Base-by-base conservation (phyloP, 306 rosid genomes). In the Trifolium dubium region DNA sequence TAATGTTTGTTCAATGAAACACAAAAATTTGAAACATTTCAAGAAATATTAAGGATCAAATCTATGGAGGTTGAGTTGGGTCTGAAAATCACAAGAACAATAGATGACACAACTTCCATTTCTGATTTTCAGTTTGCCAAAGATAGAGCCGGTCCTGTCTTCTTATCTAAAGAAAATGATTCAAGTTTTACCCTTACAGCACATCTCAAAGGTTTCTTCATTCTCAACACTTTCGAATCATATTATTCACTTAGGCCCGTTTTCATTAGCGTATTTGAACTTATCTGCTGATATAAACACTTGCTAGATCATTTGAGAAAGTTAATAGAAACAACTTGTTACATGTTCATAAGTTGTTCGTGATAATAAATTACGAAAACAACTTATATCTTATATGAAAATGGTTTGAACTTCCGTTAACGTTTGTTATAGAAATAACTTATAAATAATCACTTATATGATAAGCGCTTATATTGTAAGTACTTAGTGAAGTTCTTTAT, bases 51-150 rank as follows among this genome's bases (percentile, higher is more conserved):
- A 44, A 72, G 73, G 19, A 54, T 69, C 51, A 62, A 64, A 43
- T 44, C 34, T 18, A 93, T 91, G 98, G 96, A 85, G 67, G 60
- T 86, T 49, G 92, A 89, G 73, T 77, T 90, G 66, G 96, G 88
- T 17, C 88, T 90, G 30, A 89, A 90, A 82, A 83, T 90, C 86
- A 89, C 88, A 37, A 71, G 76, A 69, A 82, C 82, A 76, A 70
- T 23, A 66, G 85, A 81, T 51, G 88, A 88, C 76, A 51, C 55
- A 31, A 73, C 86, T 55, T 79, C 89, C 65, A 56, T 79, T 40
- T 56, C 95, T 64, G 79, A 86, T 53, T 55, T 89, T 68, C 87
- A 62, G 60, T 81, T 89, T 72, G 78, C 88, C 63, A 88, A 85
- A 80, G 88, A 75, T 69, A 58, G 75, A 76, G 80, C 86, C n/a